Base-by-base conservation (phyloP, 2,329 filamentous ascomycete species). In the Zopfia rhizophila region DNA sequence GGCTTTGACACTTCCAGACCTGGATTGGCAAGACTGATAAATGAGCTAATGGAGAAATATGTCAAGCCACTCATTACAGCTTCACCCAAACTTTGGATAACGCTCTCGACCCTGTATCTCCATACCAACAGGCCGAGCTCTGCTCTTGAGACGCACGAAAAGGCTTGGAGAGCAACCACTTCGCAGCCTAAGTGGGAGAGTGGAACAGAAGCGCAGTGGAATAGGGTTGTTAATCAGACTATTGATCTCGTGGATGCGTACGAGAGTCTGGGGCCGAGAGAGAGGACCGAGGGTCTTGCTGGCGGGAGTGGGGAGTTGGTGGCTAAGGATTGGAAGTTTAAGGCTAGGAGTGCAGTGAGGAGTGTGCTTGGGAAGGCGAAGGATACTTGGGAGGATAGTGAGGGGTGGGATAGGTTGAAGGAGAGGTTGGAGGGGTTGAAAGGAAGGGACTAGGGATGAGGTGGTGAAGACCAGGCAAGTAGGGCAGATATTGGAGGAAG, bases 21-120 rank as follows among this genome's bases (percentile, higher is more conserved):
- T 0, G 78, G 85, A 1, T 68, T 83, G 1, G 78, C 84, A 38
- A 78, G 83, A 29, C 79, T 87, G 40, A 79, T 93, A 24, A 80
- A 88, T 35, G 81, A 85, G 5, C 79, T 97, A 16, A 68, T 97
- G 4, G 91, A 97, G 59, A 80, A 84, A 16, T 77, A 83, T 11
- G 75, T 99, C 17, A 82, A 88, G 0, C 93, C 94, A 0, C 79
- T 97, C 3, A 95, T 97, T 65, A 99, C 94, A 0, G 78, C 81
- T 18, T 87, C 89, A 2, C 82, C 87, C 0, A 82, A 86, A 18
- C 82, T 96, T 1, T 97, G 92, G 91, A 78, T 82, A 2, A 75
- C 95, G 0, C 78, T 95, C 0, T 81, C 86, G 0, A 84, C 85
- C 4, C 77, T 95, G 12, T 84, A 90, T 4, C 78, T 87, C 11